Evolutionary conservation across 768 basidiomycete species (phyloP).

Genomic region (Pulveroboletus ravenelii): DNA sequence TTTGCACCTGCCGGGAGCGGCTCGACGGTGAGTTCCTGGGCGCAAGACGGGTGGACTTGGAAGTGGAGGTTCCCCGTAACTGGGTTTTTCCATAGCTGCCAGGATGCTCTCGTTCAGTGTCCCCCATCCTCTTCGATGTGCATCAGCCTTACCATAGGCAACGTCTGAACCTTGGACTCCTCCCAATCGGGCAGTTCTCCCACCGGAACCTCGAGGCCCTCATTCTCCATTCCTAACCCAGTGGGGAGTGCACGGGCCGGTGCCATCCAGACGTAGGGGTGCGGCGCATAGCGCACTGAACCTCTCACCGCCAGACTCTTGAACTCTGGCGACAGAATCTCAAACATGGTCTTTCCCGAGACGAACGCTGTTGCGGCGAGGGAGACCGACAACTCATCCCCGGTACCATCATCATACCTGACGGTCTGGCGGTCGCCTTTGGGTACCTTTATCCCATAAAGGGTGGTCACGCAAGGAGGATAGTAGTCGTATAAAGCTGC

Average conservation of each 20-base stretch:
- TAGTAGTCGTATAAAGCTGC: constrained; percentile 75
- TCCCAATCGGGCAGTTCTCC: constrained; percentile 77
- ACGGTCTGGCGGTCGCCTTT: constrained; percentile 56
- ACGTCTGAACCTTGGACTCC: constrained; percentile 64
- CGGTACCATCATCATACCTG: constrained; percentile 83
- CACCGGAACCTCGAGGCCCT: constrained; percentile 64
- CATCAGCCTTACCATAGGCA: constrained; percentile 50
- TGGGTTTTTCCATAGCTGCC: constrained; percentile 88
- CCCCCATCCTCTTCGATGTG: background rate
- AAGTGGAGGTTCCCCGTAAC: constrained; percentile 77
- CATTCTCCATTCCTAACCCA: constrained; percentile 77
- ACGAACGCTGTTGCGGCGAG: constrained; percentile 85
- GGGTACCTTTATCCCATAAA: constrained; percentile 78
- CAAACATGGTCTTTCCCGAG: constrained; percentile 82
- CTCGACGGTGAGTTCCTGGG: constrained; percentile 58
- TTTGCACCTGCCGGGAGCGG: constrained; percentile 60
- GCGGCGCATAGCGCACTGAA: constrained; percentile 74
- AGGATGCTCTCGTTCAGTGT: background rate
- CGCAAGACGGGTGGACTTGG: constrained; percentile 85
- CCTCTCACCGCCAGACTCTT: constrained; percentile 79
- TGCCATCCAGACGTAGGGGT: constrained; percentile 90
- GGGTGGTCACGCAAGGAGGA: constrained; percentile 85
- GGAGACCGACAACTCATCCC: constrained; percentile 76
- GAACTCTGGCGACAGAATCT: constrained; percentile 60
- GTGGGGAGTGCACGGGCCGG: constrained; percentile 67